Evolutionary conservation across 2,329 filamentous ascomycete genomes (phyloP).

Genomic region (Madurella mycetomatis): DNA sequence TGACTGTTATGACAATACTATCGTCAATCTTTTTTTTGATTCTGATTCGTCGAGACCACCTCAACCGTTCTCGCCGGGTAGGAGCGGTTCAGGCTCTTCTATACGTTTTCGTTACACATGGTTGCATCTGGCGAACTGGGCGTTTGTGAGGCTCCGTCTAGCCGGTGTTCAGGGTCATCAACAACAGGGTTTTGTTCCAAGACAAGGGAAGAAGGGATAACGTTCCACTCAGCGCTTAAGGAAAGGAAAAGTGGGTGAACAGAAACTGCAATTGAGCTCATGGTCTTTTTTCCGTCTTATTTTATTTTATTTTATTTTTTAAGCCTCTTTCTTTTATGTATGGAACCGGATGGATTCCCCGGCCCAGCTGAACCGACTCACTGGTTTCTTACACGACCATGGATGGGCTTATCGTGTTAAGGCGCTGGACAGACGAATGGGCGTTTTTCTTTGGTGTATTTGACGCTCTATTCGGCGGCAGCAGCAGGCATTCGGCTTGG

Average conservation of each 20-base stretch:
- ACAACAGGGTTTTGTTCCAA: background rate
- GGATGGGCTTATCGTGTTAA: too few relatives aligned
- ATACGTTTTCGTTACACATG: background rate
- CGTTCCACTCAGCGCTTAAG: background rate
- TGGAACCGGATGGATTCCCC: background rate
- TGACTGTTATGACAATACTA: constrained; percentile 4
- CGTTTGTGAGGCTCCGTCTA: background rate
- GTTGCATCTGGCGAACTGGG: background rate
- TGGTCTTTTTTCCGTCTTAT: background rate
- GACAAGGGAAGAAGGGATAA: background rate
- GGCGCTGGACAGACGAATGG: too few relatives aligned
- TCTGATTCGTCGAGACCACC: background rate
- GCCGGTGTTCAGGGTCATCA: background rate
- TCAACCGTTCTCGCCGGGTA: background rate
- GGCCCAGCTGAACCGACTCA: background rate
- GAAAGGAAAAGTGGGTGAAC: background rate
- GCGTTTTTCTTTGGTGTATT: too few relatives aligned
- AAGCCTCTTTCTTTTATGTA: background rate
- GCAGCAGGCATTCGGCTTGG: too few relatives aligned
- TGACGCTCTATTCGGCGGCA: too few relatives aligned
- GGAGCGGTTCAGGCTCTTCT: background rate
- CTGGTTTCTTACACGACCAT: background rate
- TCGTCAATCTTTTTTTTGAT: constrained; percentile 12
- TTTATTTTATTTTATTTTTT: background rate
- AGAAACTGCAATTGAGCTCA: background rate